Conservation (phyloP, 2,329 filamentous ascomycete genomes). For the Xylariales sp. region DNA sequence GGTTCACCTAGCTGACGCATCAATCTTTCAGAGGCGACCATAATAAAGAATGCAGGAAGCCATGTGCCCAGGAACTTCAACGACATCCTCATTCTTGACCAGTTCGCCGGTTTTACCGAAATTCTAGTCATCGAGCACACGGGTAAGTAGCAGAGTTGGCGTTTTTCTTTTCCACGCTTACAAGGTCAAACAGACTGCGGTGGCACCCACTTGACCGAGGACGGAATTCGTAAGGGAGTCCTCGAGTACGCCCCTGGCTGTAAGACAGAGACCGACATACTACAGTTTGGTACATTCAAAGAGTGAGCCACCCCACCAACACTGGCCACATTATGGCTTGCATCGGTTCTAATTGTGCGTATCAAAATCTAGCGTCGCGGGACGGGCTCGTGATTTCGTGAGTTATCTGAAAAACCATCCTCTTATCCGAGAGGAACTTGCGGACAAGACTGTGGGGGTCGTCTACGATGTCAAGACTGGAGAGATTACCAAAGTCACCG, state of each 20-base stretch:
- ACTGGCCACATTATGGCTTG: no score
- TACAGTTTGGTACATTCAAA: conserved; percentile 18
- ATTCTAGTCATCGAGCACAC: conserved; percentile 23
- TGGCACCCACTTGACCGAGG: conserved; percentile 15
- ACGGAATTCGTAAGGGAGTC: conserved; percentile 12
- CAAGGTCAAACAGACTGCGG: conserved; percentile 19
- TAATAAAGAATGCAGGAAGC: conserved; percentile 17
- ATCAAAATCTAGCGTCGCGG: not conserved
- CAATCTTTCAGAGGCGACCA: conserved; percentile 9
- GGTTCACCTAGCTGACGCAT: conserved; percentile 4
- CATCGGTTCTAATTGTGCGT: conserved; percentile 10
- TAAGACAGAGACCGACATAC: conserved; percentile 15
- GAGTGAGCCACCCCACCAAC: conserved; percentile 17
- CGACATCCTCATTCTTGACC: conserved; percentile 17
- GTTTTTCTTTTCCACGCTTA: no score
- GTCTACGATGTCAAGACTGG: conserved; percentile 21
- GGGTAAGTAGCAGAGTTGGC: conserved; percentile 17
- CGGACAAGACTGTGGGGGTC: conserved; percentile 12
- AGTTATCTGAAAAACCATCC: conserved; percentile 13
- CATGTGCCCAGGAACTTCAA: conserved; percentile 14
- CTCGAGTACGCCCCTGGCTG: conserved; percentile 12
- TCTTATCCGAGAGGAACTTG: conserved; percentile 17
- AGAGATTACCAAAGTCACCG: no score
- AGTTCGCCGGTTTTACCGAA: conserved; percentile 13
- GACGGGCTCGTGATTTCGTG: conserved; percentile 11